These are phyloP conservation scores for Trichoderma harzianum DNA, from an alignment of 2,329 filamentous ascomycete genomes.

Conservation along the genomic window DNA sequence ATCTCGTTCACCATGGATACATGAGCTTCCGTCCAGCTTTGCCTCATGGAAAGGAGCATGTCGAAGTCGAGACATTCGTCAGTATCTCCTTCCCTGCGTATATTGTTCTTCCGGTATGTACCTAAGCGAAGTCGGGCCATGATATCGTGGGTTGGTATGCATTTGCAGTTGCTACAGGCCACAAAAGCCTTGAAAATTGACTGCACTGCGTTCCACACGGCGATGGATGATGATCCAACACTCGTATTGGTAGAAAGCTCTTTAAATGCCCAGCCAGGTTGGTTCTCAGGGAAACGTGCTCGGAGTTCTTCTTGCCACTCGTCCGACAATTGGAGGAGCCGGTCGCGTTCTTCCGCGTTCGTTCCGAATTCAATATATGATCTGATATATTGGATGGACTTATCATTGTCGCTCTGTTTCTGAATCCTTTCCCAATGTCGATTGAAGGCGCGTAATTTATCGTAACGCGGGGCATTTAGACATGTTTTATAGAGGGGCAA, in stretches of 20 bases:
- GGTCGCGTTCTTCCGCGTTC: neutral
- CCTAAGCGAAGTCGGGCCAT: neutral
- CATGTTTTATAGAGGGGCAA: neutral
- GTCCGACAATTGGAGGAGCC: neutral
- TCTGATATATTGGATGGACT: neutral
- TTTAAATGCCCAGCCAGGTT: neutral
- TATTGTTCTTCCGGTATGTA: neutral
- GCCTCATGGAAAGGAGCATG: neutral
- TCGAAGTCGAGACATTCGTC: neutral
- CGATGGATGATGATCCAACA: neutral
- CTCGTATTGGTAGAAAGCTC: neutral
- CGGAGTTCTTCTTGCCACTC: neutral
- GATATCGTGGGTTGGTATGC: neutral
- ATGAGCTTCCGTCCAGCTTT: neutral
- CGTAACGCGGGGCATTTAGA: neutral
- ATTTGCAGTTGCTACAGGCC: neutral
- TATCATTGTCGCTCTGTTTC: neutral
- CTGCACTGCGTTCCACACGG: neutral
- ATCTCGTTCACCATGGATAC: neutral
- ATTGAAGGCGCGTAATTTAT: neutral
- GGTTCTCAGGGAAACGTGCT: neutral
- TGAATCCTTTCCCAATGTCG: neutral
- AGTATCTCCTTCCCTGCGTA: neutral
- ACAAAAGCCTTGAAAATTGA: neutral
- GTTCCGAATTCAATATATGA: neutral